Base-by-base conservation (phyloP, 2,329 filamentous ascomycete species). In the Coniochaeta sp. region DNA sequence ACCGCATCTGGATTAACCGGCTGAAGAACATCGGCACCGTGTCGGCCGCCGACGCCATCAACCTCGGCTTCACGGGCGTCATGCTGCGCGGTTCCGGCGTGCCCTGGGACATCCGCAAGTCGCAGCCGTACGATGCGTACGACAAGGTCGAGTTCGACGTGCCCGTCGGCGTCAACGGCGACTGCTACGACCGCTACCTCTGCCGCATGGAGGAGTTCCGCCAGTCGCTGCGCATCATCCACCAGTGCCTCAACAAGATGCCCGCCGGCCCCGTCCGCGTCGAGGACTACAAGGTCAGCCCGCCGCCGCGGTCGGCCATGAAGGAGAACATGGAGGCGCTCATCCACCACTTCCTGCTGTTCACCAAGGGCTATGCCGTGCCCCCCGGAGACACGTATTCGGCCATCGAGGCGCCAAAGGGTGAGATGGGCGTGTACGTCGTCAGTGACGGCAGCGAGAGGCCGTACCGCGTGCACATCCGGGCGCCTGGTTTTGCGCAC, bases 291-390 rank as follows among this genome's bases (percentile, higher is more conserved):
- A 99, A 99, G 86, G 86, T 99, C 71, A 89, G 91, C 2, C 95
- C 95, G 24, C 95, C 95, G 63, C 96, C 95, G n/a, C 88, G 95
- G 71, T 83, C 91, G 52, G 95, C 95, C 71, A 99, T 99, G 95
- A 99, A 99, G 85, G 95, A 99, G 86, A 99, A 99, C 82, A 99
- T 99, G 96, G 95, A 99, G 80, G 93, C 95, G 42, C 85, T 99
- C 50, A 99, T 99, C 73, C 95, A 99, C 80, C 95, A 99, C 82
- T 99, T 99, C 84, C 80, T 99, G 66, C 87, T 99, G 59, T 99
- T 93, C 82, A 98, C 93, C 75, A 99, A 99, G 85, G 95, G 95
- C 62, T 99, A 99, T 77, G 85, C 91, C 52, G 95, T 99, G 4
- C 95, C 95, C 50, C 95, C 96, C 8, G 96, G 95, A 64, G 95